Evolutionary conservation across 2,329 filamentous ascomycete genomes (phyloP), one percentile per base, ranked within the genome.

Genomic region (Madurella fahalii): DNA sequence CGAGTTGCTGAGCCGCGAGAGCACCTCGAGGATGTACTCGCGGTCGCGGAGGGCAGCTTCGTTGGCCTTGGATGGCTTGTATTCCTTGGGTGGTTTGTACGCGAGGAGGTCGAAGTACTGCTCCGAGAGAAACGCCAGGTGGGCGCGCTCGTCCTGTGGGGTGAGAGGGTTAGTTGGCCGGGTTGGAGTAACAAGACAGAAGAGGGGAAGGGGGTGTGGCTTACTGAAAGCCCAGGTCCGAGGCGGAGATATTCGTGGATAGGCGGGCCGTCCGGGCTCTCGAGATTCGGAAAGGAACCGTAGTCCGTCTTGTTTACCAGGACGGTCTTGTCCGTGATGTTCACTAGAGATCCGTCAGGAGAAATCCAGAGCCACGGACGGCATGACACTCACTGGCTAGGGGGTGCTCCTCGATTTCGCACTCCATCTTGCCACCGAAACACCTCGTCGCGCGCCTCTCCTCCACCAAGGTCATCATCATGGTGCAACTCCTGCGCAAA

Each of bases 391-490:
- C 67, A 82, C 80, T 63, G 40, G 77, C 72, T n/a, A 81, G 68
- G 1, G 70, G 61, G 41, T 78, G 71, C 2, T 74, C 71, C 1
- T 75, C 69, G 1, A 79, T 65, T 2, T 74, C 69, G 1, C 41
- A 49, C 0, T 73, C 71, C 2, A 69, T 63, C 30, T 70, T 70
- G 2, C 71, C 69, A 0, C 74, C 73, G 4, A 76, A 68, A 2
- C 75, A 65, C 25, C 80, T 69, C 9, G 72, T 68, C 0, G 75
- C 75, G 34, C 78, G 73, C 3, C 74, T 68, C 53, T 78, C 75
- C 60, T 84, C 81, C 0, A 81, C 68, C 1, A 79, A 63, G 9
- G 78, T 74, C 73, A 82, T 77, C 9, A 72, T 74, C 9, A 79
- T 65, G 0, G 79, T 82, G 52, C 76, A 80, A 60, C 81, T 82